These are phyloP conservation scores for Auricularia cornea DNA, from an alignment of 768 basidiomycete species.

Conservation along the genomic window DNA sequence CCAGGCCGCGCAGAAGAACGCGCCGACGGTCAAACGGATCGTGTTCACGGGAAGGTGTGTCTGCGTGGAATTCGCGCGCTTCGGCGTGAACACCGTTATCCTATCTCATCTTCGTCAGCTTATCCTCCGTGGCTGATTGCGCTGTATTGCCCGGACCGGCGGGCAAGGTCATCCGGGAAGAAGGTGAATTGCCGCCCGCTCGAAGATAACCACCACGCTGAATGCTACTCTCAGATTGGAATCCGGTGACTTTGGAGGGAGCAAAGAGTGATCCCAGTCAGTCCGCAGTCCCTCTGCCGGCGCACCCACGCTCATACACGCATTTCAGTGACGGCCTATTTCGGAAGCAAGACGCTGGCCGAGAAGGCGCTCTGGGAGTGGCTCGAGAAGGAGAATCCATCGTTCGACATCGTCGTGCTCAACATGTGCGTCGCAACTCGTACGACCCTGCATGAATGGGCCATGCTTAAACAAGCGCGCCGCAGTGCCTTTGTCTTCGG, in stretches of 20 bases:
- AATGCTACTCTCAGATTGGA: background rate
- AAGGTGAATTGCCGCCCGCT: background rate
- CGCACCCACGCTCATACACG: background rate
- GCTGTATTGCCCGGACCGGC: background rate
- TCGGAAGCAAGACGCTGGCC: conserved; percentile 1
- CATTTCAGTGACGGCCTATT: background rate
- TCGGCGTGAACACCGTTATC: background rate
- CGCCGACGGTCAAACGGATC: background rate
- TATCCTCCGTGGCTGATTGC: background rate
- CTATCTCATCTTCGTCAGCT: background rate
- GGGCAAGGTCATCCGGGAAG: background rate
- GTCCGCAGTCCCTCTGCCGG: background rate
- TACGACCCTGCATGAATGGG: background rate
- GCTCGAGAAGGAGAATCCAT: background rate
- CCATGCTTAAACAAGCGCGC: background rate
- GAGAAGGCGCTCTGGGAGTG: background rate
- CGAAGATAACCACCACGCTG: no score
- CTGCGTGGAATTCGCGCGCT: background rate
- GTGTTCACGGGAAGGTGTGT: background rate
- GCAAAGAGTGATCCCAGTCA: background rate
- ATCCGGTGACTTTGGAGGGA: background rate
- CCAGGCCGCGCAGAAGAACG: conserved; percentile 18
- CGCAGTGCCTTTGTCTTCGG: background rate
- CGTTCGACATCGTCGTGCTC: background rate
- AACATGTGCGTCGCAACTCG: background rate